Evolutionary conservation across 441 rosid species (phyloP), one percentile per base, ranked within the genome.

Genomic region (Syzygium syzygioides): DNA sequence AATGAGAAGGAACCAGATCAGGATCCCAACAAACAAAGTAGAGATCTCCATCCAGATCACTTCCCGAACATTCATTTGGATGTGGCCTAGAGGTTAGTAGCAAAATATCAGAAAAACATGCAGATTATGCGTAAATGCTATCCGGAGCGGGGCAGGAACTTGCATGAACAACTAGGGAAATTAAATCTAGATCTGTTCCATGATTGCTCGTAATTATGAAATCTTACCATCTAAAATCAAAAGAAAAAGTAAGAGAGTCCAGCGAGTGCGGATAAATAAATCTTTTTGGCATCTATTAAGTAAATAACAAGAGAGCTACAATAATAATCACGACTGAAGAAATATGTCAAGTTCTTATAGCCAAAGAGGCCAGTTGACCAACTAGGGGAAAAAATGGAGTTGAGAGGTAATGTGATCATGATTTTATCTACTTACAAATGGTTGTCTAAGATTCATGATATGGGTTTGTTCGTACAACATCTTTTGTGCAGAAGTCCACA

Each of bases 11-110:
- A 55, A 88, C 45, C 79, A 88, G 80, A 17, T 48, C 87, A 32
- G 34, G 64, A n/a, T 83, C 89, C 89, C 87, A 83, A 53, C 87
- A 85, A 25, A 84, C 89, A 64, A 76, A 76, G 83, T 76, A 76
- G 52, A 76, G 0, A 26, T 76, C 83, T 76, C 83, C 83, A 37
- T 76, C 83, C 28, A 76, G 52, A 76, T 76, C 83, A 41, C 83
- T 76, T 76, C 83, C 83, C 52, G 83, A 76, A 25, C 89, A 85
- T 88, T 85, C 89, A 88, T 80, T 3, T 4, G 86, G 80, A 59
- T 80, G 89, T 1, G 87, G 80, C 55, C 89, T 85, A 30, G 14
- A 48, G 28, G 20, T 55, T 20, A 79, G 89, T 20, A 62, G 83
- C 52, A 45, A 76, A 76, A 41, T 76, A 76, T 76, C 52, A 76